Percentiles rank a stretch among this genome's conserved stretches.
phyloP scores from a whole-genome alignment of 2,329 filamentous ascomycete genomes.

The Penicillium sp. region DNA sequence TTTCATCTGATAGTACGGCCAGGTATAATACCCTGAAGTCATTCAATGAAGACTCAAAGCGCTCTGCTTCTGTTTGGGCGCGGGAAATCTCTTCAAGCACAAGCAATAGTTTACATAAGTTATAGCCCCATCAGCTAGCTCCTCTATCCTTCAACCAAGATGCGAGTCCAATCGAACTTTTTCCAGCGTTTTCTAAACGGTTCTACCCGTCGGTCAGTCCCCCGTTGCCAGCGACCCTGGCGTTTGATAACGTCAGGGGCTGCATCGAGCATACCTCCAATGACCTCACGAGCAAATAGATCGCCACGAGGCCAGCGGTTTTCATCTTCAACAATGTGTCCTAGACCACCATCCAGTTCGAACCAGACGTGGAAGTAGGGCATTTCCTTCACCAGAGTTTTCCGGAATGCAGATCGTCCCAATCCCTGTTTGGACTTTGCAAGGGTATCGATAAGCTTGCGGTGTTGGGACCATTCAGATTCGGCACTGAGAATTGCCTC shows the following conservation, averaged over 20 bases:
- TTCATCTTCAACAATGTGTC: slow-evolving; percentile 87
- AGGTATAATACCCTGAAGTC: background rate
- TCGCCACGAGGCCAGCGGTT: slow-evolving; percentile 86
- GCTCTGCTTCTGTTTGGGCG: background rate
- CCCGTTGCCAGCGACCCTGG: slow-evolving; percentile 80
- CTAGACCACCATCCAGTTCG: slow-evolving; percentile 83
- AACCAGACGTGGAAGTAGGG: slow-evolving; percentile 99
- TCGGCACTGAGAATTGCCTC: slow-evolving; percentile 88
- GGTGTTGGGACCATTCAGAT: slow-evolving; percentile 94
- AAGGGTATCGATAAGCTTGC: slow-evolving; percentile 87
- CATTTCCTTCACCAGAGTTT: slow-evolving; percentile 87
- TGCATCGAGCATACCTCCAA: slow-evolving; percentile 88
- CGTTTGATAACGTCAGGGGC: slow-evolving; percentile 82
- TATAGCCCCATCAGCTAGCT: background rate
- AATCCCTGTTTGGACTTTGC: slow-evolving; percentile 60
- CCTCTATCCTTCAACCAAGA: slow-evolving; percentile 53
- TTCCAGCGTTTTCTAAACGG: slow-evolving; percentile 82
- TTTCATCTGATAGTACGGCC: background rate
- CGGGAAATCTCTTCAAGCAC: background rate
- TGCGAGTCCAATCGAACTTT: slow-evolving; percentile 86
- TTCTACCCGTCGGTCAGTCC: slow-evolving; percentile 67
- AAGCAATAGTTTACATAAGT: background rate
- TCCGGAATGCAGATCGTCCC: slow-evolving; percentile 79
- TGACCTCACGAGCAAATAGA: slow-evolving; percentile 85
- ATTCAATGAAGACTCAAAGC: background rate